phyloP scores from a whole-genome alignment of 73 alveolate genomes.

The Vitrella brassicaformis region DNA sequence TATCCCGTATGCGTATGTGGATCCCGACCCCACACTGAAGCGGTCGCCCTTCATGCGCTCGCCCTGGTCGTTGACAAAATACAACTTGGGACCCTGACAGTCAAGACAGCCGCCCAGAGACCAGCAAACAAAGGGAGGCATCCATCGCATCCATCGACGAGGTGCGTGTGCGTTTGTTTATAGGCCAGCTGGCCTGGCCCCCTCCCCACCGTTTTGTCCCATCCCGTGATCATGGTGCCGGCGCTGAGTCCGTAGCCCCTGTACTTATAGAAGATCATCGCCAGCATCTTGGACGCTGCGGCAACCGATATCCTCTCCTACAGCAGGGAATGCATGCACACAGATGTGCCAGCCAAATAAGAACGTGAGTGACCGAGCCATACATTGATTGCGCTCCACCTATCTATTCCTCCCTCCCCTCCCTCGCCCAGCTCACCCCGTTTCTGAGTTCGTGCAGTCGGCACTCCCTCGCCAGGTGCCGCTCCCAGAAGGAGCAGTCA shows the following conservation, averaged over 20 bases:
- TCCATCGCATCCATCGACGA: too few relatives aligned
- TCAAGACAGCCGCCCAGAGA: too few relatives aligned
- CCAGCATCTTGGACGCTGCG: slow-evolving; percentile 85
- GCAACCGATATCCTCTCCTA: slow-evolving; percentile 77
- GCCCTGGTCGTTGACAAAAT: slow-evolving; percentile 92
- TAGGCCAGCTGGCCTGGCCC: not conserved
- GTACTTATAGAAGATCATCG: slow-evolving; percentile 70
- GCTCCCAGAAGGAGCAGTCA: slow-evolving; percentile 95
- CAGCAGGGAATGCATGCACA: too few relatives aligned
- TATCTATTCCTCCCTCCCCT: not conserved
- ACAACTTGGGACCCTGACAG: slow-evolving; percentile 84
- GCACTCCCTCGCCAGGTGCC: slow-evolving; percentile 84
- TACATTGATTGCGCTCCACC: not conserved
- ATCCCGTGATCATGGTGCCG: slow-evolving; percentile 98
- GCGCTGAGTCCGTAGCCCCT: slow-evolving; percentile 86
- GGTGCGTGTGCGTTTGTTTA: too few relatives aligned
- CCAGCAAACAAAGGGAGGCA: too few relatives aligned
- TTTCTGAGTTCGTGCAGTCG: slow-evolving; percentile 81
- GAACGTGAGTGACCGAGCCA: too few relatives aligned
- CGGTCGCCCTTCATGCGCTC: slow-evolving; percentile 87
- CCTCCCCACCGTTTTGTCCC: slow-evolving; percentile 62
- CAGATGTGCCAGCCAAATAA: too few relatives aligned
- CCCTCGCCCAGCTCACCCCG: slow-evolving; percentile 47
- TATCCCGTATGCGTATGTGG: slow-evolving; percentile 97
- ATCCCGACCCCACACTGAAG: slow-evolving; percentile 91